Base-by-base conservation (phyloP, 2,329 filamentous ascomycete genomes). In the Drechslerella stenobrocha region DNA sequence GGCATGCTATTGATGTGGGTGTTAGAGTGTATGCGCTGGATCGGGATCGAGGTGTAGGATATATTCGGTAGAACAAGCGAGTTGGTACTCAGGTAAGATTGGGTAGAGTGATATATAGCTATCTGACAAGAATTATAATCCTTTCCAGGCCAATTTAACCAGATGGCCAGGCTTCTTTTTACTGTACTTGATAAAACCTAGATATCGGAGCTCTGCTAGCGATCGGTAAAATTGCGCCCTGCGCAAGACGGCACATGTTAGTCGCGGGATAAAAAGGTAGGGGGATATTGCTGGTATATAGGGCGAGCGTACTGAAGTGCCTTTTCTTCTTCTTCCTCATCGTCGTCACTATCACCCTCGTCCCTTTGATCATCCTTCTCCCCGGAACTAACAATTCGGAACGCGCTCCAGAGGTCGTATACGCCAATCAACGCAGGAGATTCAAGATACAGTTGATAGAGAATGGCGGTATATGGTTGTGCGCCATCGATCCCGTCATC, bases 161-260 rank as follows among this genome's bases (percentile, higher is more conserved):
- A 97, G 79, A 77, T 97, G 92, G 75, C 97, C 93, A 22, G 86
- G 84, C 80, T 95, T 96, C 80, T 91, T 96, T 77, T 87, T 88
- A 74, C 87, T 97, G 69, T 83, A 82, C 79, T 93, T 96, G 69
- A 97, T 82, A 77, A 96, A 87, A 5, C 93, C 93, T 73, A 98
- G 80, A 55, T 86, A 83, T 76, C 86, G 87, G 75, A 98, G 77
- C 76, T 98, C 93, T 0, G 92, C 89, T 70, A 97, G 76, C 3
- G 84, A 88, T 67, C 85, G 83, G 76, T 96, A 96, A 77, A 97
- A 98, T 63, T 88, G 78, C 40, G 90, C 84, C 77, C 32, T 75
- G 72, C 53, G 75, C 72, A 35, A 9, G 74, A 73, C 48, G 77
- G 74, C 56, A 77, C 11, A 18, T 23, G 13, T 32, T 63, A 58